Evolutionary conservation across 1,284 basidiomycete species (phyloP), one percentile per base, ranked within the genome.

Genomic region (Rhodotorula glutinis): DNA sequence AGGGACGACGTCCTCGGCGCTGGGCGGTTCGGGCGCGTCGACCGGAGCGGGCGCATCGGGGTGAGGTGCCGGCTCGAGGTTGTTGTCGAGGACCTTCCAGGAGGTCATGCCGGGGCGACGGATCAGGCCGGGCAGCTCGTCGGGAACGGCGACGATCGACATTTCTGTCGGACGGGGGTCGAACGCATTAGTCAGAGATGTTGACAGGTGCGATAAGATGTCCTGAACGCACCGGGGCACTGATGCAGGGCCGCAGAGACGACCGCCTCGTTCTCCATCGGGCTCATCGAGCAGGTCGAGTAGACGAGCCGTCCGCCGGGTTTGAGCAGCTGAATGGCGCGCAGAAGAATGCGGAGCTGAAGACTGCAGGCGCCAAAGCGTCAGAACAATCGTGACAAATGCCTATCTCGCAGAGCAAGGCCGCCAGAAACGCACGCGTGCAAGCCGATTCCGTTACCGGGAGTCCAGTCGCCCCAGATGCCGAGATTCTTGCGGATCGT

Each of bases 221-320:
- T 19, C 13, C 16, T 46, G 16, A 8, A 75, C 82, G 52, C 51
- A 88, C 91, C 89, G 38, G 86, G 83, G 72, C 87, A 85, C 7
- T 83, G 80, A 69, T 85, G 85, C 40, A 97, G 81, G 0, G 90
- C 93, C 43, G 90, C 88, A 2, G 91, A 89, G 41, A 98, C 83
- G 66, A 98, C 95, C 13, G 96, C 92, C 80, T 99, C 96, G 78
- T 99, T 98, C 80, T 98, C 96, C 40, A 94, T 84, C 1, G 95
- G 96, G 79, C 98, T 98, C 75, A 98, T 83, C 1, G 94, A 98
- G 78, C 96, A 98, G 0, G 95, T 99, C 7, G 95, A 98, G 80
- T 98, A 98, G 33, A 98, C 94, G 66, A 98, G 88, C 46, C 91
- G 86, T 17, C 95, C 95, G 27, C 88, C 87, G 5, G 86, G 85